phyloP scores from a whole-genome alignment of 805 yeast species.

The Wickerhamomyces queroliae region DNA sequence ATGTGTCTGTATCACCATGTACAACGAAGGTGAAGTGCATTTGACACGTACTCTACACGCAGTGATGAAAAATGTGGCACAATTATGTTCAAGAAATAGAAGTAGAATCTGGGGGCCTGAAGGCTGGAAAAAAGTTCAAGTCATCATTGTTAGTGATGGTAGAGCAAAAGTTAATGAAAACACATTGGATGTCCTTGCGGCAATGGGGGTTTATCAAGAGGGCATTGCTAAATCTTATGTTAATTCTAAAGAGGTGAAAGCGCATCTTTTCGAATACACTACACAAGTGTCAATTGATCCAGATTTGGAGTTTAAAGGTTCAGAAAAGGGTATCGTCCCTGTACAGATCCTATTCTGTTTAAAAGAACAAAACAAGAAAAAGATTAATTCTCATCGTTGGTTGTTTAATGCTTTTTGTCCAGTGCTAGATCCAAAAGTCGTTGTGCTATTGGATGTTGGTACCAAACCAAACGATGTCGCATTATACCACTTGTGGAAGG shows the following conservation, averaged over 20 bases:
- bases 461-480: conserved; percentile 89
- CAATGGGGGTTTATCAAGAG: conserved; percentile 95
- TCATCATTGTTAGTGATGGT: conserved; percentile 89
- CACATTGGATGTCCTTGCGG: conserved; percentile 82
- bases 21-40: conserved; percentile 87
- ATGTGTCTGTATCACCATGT: conserved; percentile 92
- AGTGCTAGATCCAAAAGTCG: conserved; percentile 83
- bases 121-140: conserved; percentile 96
- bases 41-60: conserved; percentile 93
- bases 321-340: conserved; percentile 86
- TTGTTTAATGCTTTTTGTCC: conserved; percentile 94
- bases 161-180: conserved; percentile 82
- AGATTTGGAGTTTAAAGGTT: conserved; percentile 83
- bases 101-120: conserved; percentile 93
- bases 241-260: conserved; percentile 84
- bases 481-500: conserved; percentile 93
- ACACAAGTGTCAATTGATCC: conserved; percentile 92
- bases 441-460: conserved; percentile 92
- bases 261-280: conserved; percentile 93
- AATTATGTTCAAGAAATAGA: conserved; percentile 72
- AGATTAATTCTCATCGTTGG: conserved; percentile 98
- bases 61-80: conserved; percentile 88
- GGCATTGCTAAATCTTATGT: conserved; percentile 95
- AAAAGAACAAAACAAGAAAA: conserved; percentile 88
- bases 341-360: conserved; percentile 90